phyloP scores from a whole-genome alignment of 192 early-diverging fungal genomes.

The Phlyctochytrium planicorne region DNA sequence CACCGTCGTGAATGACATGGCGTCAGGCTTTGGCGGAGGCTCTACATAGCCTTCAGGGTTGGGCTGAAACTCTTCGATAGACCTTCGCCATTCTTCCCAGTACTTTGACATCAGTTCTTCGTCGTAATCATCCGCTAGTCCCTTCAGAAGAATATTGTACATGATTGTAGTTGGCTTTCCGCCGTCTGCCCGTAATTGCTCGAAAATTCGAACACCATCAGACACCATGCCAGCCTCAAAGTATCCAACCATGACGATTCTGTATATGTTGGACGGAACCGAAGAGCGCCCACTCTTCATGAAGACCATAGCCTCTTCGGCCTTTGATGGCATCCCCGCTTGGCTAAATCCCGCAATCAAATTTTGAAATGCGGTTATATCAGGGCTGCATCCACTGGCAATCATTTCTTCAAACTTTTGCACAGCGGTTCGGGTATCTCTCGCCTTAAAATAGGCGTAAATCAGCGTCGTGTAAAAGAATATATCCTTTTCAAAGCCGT shows the following conservation, averaged over 20 bases:
- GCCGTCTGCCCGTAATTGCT: conserved; percentile 23
- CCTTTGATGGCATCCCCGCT: conserved; percentile 8
- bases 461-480: conserved; percentile 30
- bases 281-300: conserved; percentile 4
- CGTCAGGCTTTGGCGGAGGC: conserved; percentile 9
- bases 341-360: conserved; percentile 27
- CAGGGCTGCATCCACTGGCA: conserved; percentile 1
- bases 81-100: conserved; percentile 23
- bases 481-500: conserved; percentile 21
- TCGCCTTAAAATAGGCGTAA: conserved; percentile 18
- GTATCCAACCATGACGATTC: conserved; percentile 25
- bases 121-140: conserved; percentile 21
- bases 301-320: conserved; percentile 21
- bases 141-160: conserved; percentile 33
- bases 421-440: conserved; percentile 21
- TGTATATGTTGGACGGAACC: conserved; percentile 12
- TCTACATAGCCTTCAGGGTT: not conserved
- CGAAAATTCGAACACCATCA: conserved; percentile 31
- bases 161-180: not conserved
- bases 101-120: conserved; percentile 14
- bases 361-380: conserved; percentile 26
- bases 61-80: not conserved
- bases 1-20: conserved; percentile 25
- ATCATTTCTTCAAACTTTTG: conserved; percentile 28
- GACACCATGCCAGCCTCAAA: conserved; percentile 2